Evolutionary conservation across 1,284 basidiomycete species (phyloP).

Genomic region (Hypsizygus ulmarius): DNA sequence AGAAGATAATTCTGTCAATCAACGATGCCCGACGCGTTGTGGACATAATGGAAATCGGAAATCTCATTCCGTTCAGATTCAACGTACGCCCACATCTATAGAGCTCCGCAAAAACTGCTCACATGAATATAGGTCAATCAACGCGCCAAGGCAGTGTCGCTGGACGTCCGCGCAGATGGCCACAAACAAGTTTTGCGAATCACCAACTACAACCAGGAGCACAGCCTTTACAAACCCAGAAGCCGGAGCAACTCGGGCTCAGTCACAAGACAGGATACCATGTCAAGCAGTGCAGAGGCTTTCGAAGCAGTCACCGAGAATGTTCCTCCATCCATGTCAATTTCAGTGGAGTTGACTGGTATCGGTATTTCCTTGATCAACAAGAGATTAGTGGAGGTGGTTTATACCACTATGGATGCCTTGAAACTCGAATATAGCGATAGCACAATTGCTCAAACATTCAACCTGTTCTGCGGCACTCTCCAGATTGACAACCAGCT

Average conservation of each 20-base stretch:
- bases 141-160: slow-evolving; percentile 66
- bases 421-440: slow-evolving; percentile 88
- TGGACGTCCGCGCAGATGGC: slow-evolving; percentile 93
- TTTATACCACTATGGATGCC: slow-evolving; percentile 82
- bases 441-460: slow-evolving; percentile 78
- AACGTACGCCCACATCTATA: slow-evolving; percentile 40
- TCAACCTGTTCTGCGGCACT: slow-evolving; percentile 83
- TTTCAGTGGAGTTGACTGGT: slow-evolving; percentile 83
- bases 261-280: slow-evolving; percentile 66
- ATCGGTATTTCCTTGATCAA: slow-evolving; percentile 94
- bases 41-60: slow-evolving; percentile 97
- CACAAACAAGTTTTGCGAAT: slow-evolving; percentile 86
- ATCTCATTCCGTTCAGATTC: slow-evolving; percentile 89
- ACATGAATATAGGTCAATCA: slow-evolving; percentile 44
- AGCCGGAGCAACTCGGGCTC: slow-evolving; percentile 48
- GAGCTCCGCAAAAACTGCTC: background rate
- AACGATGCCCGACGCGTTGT: slow-evolving; percentile 71
- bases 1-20: slow-evolving; percentile 73
- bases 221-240: slow-evolving; percentile 87
- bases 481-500: slow-evolving; percentile 98
- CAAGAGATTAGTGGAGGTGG: slow-evolving; percentile 83
- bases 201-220: slow-evolving; percentile 84
- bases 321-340: slow-evolving; percentile 63
- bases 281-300: slow-evolving; percentile 66
- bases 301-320: slow-evolving; percentile 91